Base-by-base conservation (phyloP, 1,139 yeast genomes). In the Yarrowia galli region DNA sequence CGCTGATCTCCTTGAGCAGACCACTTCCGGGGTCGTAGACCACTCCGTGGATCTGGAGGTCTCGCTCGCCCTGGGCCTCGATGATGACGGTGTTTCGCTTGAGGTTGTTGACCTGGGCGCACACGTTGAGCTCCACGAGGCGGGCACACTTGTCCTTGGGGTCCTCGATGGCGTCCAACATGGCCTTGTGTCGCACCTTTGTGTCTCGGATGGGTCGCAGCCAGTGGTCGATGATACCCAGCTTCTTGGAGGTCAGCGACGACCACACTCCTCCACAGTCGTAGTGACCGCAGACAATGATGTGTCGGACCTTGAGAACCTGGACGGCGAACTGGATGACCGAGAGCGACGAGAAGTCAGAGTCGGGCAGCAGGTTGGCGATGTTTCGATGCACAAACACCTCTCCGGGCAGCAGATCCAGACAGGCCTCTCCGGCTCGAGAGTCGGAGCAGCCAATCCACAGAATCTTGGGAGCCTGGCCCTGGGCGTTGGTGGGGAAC, bases 391-490 rank as follows among this genome's bases (percentile, higher is more conserved):
- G 93, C n/a, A 95, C 91, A 81, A 95, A 93, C 13, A 92, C 85
- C 78, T 93, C 98, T 63, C 99, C 99, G 1, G 98, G 98, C 6
- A 79, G 75, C 69, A 89, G 81, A 43, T 93, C 93, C 68, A 95
- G 80, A 73, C 92, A 88, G 58, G 82, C 82, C 73, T 95, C 98
- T 67, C 93, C 91, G 69, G 91, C 91, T 73, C 99, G 87, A 15
- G 98, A 92, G 78, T 95, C 99, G 7, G 96, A 88, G 78, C 99
- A 95, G 4, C 98, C 98, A 71, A 95, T 89, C 96, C 98, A 93
- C 68, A 95, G 81, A 13, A 98, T 92, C 78, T 92, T 97, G 22
- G 99, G 99, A 20, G 87, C 79, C 79, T 95, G 99, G 67, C 98
- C 98, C 75, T 86, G 82, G 1, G 87, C 95, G 74, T 92, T 91